These are phyloP conservation scores for Spongispora temasekensis DNA, from an alignment of 1,284 basidiomycete genomes.

Conservation along the genomic window DNA sequence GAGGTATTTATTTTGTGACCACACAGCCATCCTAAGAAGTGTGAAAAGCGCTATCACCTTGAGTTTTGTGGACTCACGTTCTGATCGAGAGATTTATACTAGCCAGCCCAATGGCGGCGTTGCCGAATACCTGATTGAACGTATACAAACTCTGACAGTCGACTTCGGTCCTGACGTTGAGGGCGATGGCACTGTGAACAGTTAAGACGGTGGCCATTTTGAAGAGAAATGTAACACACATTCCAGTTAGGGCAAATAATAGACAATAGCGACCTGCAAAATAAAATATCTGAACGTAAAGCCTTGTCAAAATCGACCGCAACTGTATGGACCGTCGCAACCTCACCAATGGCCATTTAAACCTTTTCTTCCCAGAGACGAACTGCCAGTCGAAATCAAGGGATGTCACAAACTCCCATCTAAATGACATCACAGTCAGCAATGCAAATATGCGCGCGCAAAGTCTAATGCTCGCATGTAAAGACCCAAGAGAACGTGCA, in stretches of 20 bases:
- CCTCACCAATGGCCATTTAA: slow-evolving; percentile 63
- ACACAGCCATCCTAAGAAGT: slow-evolving; percentile 62
- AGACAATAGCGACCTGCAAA: slow-evolving; percentile 72
- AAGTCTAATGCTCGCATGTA: slow-evolving; percentile 53
- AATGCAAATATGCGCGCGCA: slow-evolving; percentile 15
- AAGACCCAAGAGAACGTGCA: slow-evolving; percentile 66
- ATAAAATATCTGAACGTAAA: slow-evolving; percentile 59
- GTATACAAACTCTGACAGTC: slow-evolving; percentile 56
- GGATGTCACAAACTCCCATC: slow-evolving; percentile 68
- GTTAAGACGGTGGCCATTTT: neutral
- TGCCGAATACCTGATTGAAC: slow-evolving; percentile 71
- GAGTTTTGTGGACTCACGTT: slow-evolving; percentile 49
- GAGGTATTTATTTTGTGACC: slow-evolving; percentile 64
- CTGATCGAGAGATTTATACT: slow-evolving; percentile 79
- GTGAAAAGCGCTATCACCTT: neutral
- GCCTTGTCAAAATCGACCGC: slow-evolving; percentile 4
- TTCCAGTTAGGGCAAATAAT: slow-evolving; percentile 68
- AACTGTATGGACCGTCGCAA: too few relatives aligned
- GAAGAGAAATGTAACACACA: slow-evolving; percentile 44
- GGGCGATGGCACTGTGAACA: slow-evolving; percentile 27
- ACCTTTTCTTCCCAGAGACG: slow-evolving; percentile 56
- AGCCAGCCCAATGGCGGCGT: slow-evolving; percentile 70
- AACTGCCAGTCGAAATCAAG: slow-evolving; percentile 70
- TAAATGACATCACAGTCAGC: slow-evolving; percentile 22
- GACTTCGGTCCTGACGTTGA: slow-evolving; percentile 35